These are phyloP conservation scores for Sugiyamaella pinicola DNA, from an alignment of 1,139 yeast species.

Conservation along the genomic window DNA sequence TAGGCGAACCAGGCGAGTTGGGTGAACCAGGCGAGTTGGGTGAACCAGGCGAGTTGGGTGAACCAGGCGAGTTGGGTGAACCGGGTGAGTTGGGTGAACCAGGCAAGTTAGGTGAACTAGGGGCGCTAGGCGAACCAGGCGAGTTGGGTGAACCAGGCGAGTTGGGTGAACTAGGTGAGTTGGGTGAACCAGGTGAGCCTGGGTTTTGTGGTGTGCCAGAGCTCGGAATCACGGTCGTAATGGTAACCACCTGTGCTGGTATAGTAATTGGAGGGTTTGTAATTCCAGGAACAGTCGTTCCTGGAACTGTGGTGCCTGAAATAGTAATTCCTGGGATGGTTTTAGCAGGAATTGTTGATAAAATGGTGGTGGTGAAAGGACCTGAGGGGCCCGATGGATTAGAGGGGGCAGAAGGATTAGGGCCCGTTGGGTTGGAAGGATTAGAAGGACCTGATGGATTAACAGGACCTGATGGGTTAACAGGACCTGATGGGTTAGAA, in stretches of 20 bases:
- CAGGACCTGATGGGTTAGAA: conserved; percentile 1
- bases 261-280: conserved; percentile 19
- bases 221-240: conserved; percentile 9
- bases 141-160: conserved; percentile 1
- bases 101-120: background rate
- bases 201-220: conserved; percentile 6
- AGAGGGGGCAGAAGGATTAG: conserved; percentile 24
- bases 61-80: background rate
- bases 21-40: conserved; percentile 6
- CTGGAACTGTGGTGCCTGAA: conserved; percentile 27
- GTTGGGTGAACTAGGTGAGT: conserved; percentile 13
- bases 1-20: background rate
- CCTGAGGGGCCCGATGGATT: conserved; percentile 12
- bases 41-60: background rate
- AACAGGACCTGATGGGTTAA: conserved; percentile 2
- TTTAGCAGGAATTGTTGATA: conserved; percentile 27
- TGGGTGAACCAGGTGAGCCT: conserved; percentile 17
- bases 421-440: conserved; percentile 21
- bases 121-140: background rate
- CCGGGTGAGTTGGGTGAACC: conserved; percentile 6
- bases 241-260: conserved; percentile 17
- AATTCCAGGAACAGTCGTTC: conserved; percentile 23
- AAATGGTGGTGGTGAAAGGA: conserved; percentile 20
- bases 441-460: background rate
- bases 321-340: conserved; percentile 30